Evolutionary conservation across 208 protist species (phyloP).

Genomic region (Endotrypanum monterogeii): DNA sequence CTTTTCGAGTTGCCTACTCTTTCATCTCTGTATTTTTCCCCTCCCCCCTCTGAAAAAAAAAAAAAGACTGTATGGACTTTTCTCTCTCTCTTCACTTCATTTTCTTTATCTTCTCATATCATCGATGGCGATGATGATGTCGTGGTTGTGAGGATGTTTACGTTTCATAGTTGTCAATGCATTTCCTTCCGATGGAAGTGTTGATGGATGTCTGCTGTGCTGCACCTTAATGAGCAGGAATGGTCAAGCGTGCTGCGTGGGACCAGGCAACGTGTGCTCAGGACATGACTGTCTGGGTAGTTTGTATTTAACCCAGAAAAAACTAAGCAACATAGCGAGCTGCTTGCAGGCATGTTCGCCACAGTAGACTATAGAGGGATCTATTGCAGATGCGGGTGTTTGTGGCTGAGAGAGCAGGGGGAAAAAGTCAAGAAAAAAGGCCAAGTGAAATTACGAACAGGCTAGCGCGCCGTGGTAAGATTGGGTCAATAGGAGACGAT

Average conservation of each 20-base stretch:
- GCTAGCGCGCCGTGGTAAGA: not conserved
- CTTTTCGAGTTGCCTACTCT: not conserved
- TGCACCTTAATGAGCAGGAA: not conserved
- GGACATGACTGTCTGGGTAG: not conserved
- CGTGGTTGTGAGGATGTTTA: not conserved
- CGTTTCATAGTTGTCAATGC: not conserved
- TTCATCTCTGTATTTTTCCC: not conserved
- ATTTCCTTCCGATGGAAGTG: not conserved
- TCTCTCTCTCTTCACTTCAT: not conserved
- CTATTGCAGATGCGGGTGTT: not conserved
- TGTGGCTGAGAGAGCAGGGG: not conserved
- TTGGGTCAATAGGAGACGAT: not conserved
- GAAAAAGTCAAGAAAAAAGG: not conserved
- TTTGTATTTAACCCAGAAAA: not conserved
- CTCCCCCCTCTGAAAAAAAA: too few species aligned
- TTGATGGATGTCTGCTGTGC: not conserved
- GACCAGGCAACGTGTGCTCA: not conserved
- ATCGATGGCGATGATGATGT: not conserved
- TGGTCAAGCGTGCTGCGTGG: not conserved
- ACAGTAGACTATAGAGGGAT: not conserved
- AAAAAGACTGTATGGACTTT: constrained; percentile 3
- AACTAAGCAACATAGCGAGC: not conserved
- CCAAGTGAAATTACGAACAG: not conserved
- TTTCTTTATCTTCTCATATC: not conserved
- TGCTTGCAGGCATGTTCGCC: not conserved